Conservation (phyloP, 2,329 filamentous ascomycete genomes). For the Macrophomina tecta region DNA sequence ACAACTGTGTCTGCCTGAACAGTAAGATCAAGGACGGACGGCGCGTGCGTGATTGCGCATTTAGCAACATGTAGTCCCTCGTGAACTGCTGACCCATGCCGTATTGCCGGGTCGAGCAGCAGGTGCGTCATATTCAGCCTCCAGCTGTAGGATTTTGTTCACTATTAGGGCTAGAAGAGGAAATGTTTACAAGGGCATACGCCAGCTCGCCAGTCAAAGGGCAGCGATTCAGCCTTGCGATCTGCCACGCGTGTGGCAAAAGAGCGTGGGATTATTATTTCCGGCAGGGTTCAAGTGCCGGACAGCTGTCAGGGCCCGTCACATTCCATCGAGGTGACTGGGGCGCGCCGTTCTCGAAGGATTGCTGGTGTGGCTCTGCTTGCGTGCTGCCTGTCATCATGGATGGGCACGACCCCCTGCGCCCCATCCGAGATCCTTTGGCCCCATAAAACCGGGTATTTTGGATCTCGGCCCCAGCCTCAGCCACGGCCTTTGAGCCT, state of each 20-base stretch:
- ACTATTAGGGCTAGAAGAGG: neutral
- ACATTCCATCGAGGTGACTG: neutral
- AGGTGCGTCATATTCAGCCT: conserved; percentile 2
- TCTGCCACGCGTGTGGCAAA: conserved; percentile 9
- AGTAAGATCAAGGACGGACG: neutral
- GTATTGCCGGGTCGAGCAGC: neutral
- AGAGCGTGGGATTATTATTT: neutral
- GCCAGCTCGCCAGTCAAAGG: no score
- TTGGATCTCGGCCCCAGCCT: neutral
- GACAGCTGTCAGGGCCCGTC: no score
- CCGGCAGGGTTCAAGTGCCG: neutral
- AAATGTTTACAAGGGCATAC: no score
- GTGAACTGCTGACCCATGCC: neutral
- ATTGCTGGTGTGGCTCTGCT: neutral
- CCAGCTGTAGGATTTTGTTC: neutral
- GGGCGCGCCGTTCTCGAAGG: neutral
- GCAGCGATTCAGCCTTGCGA: conserved; percentile 1
- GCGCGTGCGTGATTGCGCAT: neutral
- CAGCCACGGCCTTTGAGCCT: neutral
- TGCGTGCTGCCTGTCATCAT: neutral
- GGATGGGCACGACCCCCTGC: neutral
- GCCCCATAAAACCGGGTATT: neutral
- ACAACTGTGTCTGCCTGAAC: neutral
- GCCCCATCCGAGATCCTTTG: neutral
- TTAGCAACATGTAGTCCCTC: neutral